Conservation (phyloP, 2,329 filamentous ascomycete species). For the Myriosclerotinia scirpicola region DNA sequence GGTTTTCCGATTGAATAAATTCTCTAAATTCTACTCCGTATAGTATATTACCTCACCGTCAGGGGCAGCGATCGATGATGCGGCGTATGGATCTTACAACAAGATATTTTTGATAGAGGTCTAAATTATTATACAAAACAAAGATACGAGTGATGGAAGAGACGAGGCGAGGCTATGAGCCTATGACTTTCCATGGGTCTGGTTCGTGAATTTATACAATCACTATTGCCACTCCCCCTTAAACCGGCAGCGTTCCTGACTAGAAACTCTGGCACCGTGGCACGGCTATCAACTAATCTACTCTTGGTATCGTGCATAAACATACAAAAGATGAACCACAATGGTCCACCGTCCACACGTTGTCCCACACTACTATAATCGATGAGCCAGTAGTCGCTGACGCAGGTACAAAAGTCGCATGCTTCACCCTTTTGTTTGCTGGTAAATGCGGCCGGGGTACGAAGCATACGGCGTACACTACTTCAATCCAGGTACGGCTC, state of each 20-base stretch:
- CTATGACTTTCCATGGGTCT: not conserved
- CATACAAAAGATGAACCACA: slow-evolving; percentile 13
- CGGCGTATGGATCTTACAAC: not conserved
- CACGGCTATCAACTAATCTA: not conserved
- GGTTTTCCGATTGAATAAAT: not conserved
- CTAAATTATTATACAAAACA: not conserved
- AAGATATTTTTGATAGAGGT: not conserved
- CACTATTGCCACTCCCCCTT: slow-evolving; percentile 12
- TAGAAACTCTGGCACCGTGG: not conserved
- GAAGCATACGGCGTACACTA: not conserved
- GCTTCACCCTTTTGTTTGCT: slow-evolving; percentile 22
- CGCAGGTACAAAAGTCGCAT: slow-evolving; percentile 17
- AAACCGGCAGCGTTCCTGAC: slow-evolving; percentile 19
- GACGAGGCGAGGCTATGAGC: not conserved
- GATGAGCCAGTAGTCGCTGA: slow-evolving; percentile 8
- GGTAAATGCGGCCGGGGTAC: slow-evolving; percentile 11
- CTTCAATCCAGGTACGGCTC: slow-evolving; percentile 16
- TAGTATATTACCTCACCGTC: slow-evolving; percentile 14
- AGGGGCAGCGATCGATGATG: slow-evolving; percentile 13
- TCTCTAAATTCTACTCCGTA: too few species aligned
- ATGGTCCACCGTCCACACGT: not conserved
- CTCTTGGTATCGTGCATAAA: slow-evolving; percentile 10
- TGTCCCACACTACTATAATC: slow-evolving; percentile 13
- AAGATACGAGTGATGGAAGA: slow-evolving; percentile 16
- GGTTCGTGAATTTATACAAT: not conserved